Percentiles rank a stretch among this genome's conserved stretches.
Conservation (phyloP, 2,329 filamentous ascomycete genomes). For the Venturia carpophila region DNA sequence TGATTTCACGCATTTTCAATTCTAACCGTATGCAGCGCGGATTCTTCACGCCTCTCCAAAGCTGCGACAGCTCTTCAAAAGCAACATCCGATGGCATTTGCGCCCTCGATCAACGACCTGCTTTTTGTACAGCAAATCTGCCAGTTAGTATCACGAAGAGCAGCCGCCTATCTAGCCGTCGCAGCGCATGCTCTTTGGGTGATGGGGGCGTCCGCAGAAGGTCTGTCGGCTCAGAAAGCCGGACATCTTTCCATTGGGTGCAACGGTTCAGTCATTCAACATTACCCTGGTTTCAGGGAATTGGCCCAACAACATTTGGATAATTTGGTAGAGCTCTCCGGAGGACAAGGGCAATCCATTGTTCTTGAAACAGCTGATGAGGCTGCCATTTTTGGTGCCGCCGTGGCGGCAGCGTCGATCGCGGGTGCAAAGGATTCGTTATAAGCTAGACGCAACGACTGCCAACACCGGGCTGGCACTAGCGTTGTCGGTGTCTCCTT, state of each 20-base stretch:
- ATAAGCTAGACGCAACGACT: neutral
- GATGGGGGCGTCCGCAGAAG: slow-evolving; percentile 45
- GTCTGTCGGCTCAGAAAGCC: neutral
- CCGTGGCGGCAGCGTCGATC: slow-evolving; percentile 48
- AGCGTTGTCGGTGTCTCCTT: neutral
- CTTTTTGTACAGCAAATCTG: slow-evolving; percentile 47
- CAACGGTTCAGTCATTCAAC: slow-evolving; percentile 72
- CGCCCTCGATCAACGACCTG: slow-evolving; percentile 43
- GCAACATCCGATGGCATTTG: slow-evolving; percentile 41
- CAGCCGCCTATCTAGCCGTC: slow-evolving; percentile 54
- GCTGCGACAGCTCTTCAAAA: slow-evolving; percentile 43
- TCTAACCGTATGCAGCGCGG: slow-evolving; percentile 28
- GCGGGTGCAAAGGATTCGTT: neutral
- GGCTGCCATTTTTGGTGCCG: slow-evolving; percentile 67
- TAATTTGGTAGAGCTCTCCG: slow-evolving; percentile 38
- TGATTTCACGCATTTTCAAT: neutral
- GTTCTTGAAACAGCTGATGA: slow-evolving; percentile 62
- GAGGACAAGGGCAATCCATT: slow-evolving; percentile 37
- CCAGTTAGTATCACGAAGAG: slow-evolving; percentile 49
- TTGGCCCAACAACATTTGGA: slow-evolving; percentile 58
- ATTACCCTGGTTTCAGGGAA: slow-evolving; percentile 60
- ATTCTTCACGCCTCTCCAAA: slow-evolving; percentile 31
- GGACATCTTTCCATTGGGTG: slow-evolving; percentile 53
- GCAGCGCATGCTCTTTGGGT: slow-evolving; percentile 56
- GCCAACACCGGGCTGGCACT: neutral